phyloP scores from a whole-genome alignment of 768 basidiomycete species.

The Neoboletus magnificus region DNA sequence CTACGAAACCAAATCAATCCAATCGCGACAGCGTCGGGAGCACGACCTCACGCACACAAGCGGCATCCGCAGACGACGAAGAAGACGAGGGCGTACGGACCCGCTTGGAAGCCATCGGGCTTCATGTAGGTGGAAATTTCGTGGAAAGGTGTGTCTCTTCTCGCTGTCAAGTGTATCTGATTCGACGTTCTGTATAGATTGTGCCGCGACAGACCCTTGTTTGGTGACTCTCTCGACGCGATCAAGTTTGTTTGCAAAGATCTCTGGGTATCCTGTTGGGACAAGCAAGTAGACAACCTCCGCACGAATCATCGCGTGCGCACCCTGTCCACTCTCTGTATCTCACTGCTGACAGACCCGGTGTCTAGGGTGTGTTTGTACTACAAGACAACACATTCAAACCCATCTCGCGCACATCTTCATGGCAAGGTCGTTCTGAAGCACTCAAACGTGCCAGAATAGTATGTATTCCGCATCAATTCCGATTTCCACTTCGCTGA shows the following conservation, averaged over 20 bases:
- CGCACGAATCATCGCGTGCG: slow-evolving; percentile 90
- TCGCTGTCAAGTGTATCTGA: background rate
- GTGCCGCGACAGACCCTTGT: slow-evolving; percentile 69
- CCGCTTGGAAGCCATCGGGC: slow-evolving; percentile 78
- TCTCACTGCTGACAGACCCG: background rate
- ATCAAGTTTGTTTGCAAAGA: slow-evolving; percentile 98
- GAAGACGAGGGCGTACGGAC: slow-evolving; percentile 70
- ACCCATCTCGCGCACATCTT: slow-evolving; percentile 77
- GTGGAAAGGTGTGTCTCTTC: slow-evolving; percentile 65
- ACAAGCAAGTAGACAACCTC: slow-evolving; percentile 94
- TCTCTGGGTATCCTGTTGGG: slow-evolving; percentile 88
- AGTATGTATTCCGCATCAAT: slow-evolving; percentile 41
- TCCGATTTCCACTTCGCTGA: background rate
- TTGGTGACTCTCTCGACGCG: slow-evolving; percentile 80
- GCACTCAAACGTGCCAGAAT: slow-evolving; percentile 67
- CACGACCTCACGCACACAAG: slow-evolving; percentile 16
- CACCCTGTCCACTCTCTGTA: background rate
- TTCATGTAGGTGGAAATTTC: slow-evolving; percentile 83
- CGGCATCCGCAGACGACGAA: slow-evolving; percentile 41
- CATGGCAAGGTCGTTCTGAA: slow-evolving; percentile 73
- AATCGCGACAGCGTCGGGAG: slow-evolving; percentile 37
- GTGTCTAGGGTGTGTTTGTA: slow-evolving; percentile 82
- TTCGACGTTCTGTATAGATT: slow-evolving; percentile 43
- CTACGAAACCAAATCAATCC: slow-evolving; percentile 33
- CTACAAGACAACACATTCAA: slow-evolving; percentile 91